These are phyloP conservation scores for Curvularia lunata DNA, from an alignment of 2,329 filamentous ascomycete genomes.

Conservation along the genomic window DNA sequence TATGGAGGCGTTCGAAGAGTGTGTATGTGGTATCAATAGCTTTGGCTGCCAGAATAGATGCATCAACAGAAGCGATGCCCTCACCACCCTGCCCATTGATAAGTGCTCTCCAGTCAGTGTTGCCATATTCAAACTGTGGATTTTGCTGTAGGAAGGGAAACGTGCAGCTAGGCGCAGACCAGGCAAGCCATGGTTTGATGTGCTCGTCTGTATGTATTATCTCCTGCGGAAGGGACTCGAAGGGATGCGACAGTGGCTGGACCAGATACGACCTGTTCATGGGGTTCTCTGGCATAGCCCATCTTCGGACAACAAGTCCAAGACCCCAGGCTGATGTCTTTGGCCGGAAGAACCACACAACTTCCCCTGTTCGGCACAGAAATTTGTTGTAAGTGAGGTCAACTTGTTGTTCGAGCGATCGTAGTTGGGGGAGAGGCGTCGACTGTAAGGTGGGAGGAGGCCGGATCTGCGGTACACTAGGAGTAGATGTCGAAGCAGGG, in stretches of 20 bases:
- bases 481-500: constrained; percentile 3
- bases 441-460: constrained; percentile 36
- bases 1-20: constrained; percentile 57
- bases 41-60: constrained; percentile 64
- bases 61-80: constrained; percentile 62
- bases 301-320: constrained; percentile 58
- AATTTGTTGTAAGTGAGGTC: constrained; percentile 58
- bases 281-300: constrained; percentile 43
- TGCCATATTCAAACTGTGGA: constrained; percentile 53
- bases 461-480: constrained; percentile 30
- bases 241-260: constrained; percentile 58
- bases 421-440: constrained; percentile 50
- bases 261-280: constrained; percentile 50
- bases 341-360: constrained; percentile 63
- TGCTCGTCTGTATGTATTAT: constrained; percentile 53
- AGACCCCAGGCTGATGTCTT: constrained; percentile 59
- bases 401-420: constrained; percentile 56
- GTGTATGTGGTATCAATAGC: constrained; percentile 63
- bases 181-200: constrained; percentile 64
- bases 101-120: constrained; percentile 59
- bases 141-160: constrained; percentile 53
- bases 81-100: constrained; percentile 53
- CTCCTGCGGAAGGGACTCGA: constrained; percentile 47
- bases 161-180: constrained; percentile 62
- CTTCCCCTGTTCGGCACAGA: constrained; percentile 61